These are phyloP conservation scores for Diaporthe destruens DNA, from an alignment of 2,329 filamentous ascomycete genomes.

Conservation along the genomic window DNA sequence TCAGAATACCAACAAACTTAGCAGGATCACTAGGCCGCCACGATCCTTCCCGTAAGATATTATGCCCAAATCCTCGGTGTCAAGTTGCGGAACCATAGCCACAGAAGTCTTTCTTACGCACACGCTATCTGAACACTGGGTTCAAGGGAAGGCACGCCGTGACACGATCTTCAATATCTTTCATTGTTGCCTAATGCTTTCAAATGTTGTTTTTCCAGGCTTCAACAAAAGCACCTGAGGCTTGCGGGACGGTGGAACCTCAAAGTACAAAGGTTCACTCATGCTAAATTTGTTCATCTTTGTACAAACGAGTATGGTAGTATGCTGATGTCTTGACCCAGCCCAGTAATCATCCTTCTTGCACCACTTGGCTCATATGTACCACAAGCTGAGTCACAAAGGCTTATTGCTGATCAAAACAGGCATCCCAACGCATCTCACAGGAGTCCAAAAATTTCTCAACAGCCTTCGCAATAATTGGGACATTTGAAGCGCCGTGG, in stretches of 20 bases:
- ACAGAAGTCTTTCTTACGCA: not conserved
- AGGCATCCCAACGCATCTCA: conserved; percentile 52
- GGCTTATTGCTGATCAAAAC: conserved; percentile 53
- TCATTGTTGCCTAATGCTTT: not conserved
- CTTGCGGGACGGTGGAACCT: not conserved
- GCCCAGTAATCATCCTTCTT: not conserved
- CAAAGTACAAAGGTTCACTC: not conserved
- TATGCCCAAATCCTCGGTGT: not conserved
- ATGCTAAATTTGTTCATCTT: not conserved
- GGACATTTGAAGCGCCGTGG: conserved; percentile 48
- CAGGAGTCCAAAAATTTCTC: conserved; percentile 53
- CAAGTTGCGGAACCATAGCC: not conserved
- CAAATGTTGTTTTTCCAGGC: not conserved
- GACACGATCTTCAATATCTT: not conserved
- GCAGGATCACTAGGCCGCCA: not conserved
- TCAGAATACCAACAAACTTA: not conserved
- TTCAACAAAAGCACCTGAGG: not conserved
- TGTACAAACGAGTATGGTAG: not conserved
- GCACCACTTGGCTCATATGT: conserved; percentile 32
- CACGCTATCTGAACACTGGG: not conserved
- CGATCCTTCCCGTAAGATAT: not conserved
- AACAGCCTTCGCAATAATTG: conserved; percentile 49
- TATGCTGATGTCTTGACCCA: not conserved
- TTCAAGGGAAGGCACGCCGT: not conserved
- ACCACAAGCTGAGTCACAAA: conserved; percentile 45